These are phyloP conservation scores for Podospora sp. DNA, from an alignment of 495 filamentous ascomycete species.

Conservation along the genomic window DNA sequence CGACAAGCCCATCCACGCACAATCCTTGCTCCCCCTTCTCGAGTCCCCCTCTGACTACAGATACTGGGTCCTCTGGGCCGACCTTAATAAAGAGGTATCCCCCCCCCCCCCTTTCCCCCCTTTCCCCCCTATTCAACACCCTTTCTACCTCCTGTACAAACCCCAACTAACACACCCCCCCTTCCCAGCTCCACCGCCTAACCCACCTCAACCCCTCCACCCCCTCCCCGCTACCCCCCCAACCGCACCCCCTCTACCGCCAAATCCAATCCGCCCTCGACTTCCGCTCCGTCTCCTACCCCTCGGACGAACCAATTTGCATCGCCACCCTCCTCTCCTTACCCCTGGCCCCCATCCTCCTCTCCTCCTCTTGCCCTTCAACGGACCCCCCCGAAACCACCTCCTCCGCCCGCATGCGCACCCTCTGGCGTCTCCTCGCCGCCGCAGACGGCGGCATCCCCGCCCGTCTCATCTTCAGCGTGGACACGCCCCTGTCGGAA, in stretches of 20 bases:
- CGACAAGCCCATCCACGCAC: conserved; percentile 22
- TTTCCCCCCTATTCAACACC: conserved; percentile 12
- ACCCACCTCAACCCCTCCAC: conserved; percentile 14
- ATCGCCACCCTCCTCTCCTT: conserved; percentile 36
- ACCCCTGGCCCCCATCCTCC: conserved; percentile 12
- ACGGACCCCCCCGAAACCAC: neutral
- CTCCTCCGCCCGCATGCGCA: conserved; percentile 25
- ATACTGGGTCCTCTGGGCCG: conserved; percentile 13
- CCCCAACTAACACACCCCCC: neutral
- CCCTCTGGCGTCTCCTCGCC: conserved; percentile 28
- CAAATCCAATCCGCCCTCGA: conserved; percentile 27
- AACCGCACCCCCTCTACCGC: conserved; percentile 7
- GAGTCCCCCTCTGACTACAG: conserved; percentile 6
- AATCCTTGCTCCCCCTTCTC: conserved; percentile 10
- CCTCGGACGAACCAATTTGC: conserved; percentile 40
- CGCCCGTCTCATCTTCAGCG: conserved; percentile 27
- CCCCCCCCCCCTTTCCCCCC: no score
- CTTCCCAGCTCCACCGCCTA: neutral
- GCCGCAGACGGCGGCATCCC: conserved; percentile 25
- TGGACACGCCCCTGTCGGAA: conserved; percentile 21
- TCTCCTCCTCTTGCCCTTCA: neutral
- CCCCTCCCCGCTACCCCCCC: neutral
- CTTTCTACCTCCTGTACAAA: no score
- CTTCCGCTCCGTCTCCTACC: conserved; percentile 35
- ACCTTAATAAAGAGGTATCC: conserved; percentile 12